Percentiles rank a stretch among this genome's conserved stretches.
phyloP scores from a whole-genome alignment of 805 yeast species.

The Metschnikowia continentalis region DNA sequence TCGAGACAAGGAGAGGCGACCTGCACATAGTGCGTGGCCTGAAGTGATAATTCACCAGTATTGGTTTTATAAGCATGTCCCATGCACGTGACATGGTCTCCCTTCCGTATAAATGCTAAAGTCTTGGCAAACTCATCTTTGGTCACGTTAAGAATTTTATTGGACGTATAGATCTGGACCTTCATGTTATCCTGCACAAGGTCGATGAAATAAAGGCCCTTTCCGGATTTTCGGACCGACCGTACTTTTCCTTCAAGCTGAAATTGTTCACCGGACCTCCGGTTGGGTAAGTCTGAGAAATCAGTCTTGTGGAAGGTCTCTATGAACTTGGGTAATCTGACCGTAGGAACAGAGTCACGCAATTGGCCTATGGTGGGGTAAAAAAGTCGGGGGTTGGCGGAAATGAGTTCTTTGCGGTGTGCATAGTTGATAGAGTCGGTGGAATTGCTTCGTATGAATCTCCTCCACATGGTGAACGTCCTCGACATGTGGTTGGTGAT shows the following conservation, averaged over 20 bases:
- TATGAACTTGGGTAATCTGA: conserved; percentile 41
- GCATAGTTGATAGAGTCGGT: conserved; percentile 11
- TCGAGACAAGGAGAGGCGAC: conserved; percentile 64
- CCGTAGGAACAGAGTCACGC: conserved; percentile 3
- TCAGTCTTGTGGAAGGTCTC: conserved; percentile 21
- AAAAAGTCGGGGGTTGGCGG: conserved; percentile 8
- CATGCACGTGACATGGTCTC: conserved; percentile 62
- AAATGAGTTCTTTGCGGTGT: conserved; percentile 10
- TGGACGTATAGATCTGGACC: conserved; percentile 62
- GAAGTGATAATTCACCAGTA: conserved; percentile 73
- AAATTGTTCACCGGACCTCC: conserved; percentile 3
- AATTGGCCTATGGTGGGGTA: conserved; percentile 13
- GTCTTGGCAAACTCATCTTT: conserved; percentile 37
- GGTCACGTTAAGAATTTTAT: conserved; percentile 40
- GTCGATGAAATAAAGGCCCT: conserved; percentile 67
- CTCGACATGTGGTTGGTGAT: background rate
- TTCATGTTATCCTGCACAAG: conserved; percentile 53
- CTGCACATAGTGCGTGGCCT: conserved; percentile 45
- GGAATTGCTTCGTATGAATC: background rate
- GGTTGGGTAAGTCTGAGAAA: conserved; percentile 13
- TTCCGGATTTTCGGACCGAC: conserved; percentile 61
- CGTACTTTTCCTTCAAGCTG: conserved; percentile 52
- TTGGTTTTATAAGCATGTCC: conserved; percentile 78
- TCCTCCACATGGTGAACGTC: background rate
- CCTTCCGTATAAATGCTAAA: conserved; percentile 51